phyloP scores from a whole-genome alignment of 805 yeast genomes.

The Metschnikowia peoriensis region DNA sequence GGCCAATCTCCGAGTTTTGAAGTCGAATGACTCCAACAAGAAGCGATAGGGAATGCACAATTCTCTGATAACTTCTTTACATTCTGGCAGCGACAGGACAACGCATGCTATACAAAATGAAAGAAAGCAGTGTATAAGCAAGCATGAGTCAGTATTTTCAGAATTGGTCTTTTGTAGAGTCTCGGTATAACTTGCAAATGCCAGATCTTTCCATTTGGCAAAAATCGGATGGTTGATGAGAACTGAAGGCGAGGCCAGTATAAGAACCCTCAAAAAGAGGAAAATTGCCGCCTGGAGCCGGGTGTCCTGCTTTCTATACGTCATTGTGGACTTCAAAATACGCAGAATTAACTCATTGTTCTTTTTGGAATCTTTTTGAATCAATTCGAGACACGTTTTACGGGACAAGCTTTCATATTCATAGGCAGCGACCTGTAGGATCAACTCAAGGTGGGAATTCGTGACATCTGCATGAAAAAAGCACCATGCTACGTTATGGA shows the following conservation, averaged over 20 bases:
- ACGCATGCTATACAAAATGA: constrained; percentile 10
- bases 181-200: constrained; percentile 15
- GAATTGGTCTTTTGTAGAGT: neutral
- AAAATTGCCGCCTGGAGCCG: constrained; percentile 17
- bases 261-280: constrained; percentile 15
- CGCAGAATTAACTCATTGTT: constrained; percentile 28
- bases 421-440: constrained; percentile 22
- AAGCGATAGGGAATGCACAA: constrained; percentile 9
- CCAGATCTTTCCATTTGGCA: constrained; percentile 23
- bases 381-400: constrained; percentile 11
- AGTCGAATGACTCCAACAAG: neutral
- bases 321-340: constrained; percentile 24
- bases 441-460: constrained; percentile 38
- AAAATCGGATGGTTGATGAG: constrained; percentile 11
- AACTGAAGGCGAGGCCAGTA: neutral
- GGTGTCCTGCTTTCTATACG: constrained; percentile 15
- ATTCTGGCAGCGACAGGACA: neutral
- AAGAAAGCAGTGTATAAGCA: constrained; percentile 10
- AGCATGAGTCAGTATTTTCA: neutral
- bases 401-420: constrained; percentile 8
- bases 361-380: constrained; percentile 19
- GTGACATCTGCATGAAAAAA: constrained; percentile 39
- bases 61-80: neutral
- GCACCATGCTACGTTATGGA: constrained; percentile 39
- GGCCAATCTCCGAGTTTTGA: constrained; percentile 7